Conservation (phyloP, 2,329 filamentous ascomycete genomes). For the Diaporthe longicolla region DNA sequence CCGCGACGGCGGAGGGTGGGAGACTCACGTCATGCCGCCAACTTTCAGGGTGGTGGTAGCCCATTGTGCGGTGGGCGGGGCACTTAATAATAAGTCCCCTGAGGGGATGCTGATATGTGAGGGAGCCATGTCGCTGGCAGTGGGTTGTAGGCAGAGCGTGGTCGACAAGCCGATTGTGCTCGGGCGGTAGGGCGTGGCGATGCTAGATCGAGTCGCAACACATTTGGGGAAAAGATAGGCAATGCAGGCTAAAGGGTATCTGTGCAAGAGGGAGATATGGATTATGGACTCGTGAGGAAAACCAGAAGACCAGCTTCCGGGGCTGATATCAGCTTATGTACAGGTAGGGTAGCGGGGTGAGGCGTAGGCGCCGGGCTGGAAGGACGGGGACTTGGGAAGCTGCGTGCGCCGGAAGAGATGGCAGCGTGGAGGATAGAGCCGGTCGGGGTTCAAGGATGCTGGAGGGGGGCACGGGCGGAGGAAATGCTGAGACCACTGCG, state of each 20-base stretch:
- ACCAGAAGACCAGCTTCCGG: constrained; percentile 44
- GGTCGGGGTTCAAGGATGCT: constrained; percentile 11
- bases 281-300: constrained; percentile 27
- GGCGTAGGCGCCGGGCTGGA: background rate
- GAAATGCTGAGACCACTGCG: constrained; percentile 18
- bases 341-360: constrained; percentile 15
- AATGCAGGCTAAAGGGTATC: constrained; percentile 29
- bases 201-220: constrained; percentile 35
- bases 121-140: constrained; percentile 62
- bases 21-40: constrained; percentile 83
- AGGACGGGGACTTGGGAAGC: background rate
- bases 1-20: background rate
- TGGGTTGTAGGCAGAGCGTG: background rate
- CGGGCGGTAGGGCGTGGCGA: background rate
- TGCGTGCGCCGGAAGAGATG: background rate
- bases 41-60: constrained; percentile 93
- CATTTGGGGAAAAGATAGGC: constrained; percentile 26
- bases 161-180: background rate
- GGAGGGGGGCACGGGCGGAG: constrained; percentile 32
- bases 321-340: constrained; percentile 41
- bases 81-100: constrained; percentile 55
- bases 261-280: background rate
- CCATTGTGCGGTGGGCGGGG: constrained; percentile 72
- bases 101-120: constrained; percentile 63
- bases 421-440: constrained; percentile 8